Conservation (phyloP, 2,329 filamentous ascomycete species). For the Aureobasidium lini region DNA sequence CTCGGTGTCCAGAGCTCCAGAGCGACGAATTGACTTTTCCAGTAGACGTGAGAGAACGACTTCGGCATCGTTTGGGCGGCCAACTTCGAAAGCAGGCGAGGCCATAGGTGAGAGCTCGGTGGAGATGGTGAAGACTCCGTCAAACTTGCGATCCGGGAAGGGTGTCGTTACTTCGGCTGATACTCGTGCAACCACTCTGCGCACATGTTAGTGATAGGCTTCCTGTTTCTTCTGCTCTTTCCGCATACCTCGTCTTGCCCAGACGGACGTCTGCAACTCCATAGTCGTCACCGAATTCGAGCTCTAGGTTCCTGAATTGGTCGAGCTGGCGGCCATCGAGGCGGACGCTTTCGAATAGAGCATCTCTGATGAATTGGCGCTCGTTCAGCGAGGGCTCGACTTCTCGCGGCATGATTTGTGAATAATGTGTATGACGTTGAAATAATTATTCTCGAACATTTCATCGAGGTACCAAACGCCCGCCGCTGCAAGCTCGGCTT, state of each 20-base stretch:
- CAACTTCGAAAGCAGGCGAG: slow-evolving; percentile 80
- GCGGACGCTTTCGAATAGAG: slow-evolving; percentile 71
- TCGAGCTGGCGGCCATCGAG: slow-evolving; percentile 78
- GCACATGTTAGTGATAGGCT: slow-evolving; percentile 19
- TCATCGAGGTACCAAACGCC: background rate
- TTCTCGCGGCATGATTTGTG: slow-evolving; percentile 72
- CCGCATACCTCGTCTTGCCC: slow-evolving; percentile 74
- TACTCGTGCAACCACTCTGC: slow-evolving; percentile 72
- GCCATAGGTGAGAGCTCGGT: slow-evolving; percentile 90
- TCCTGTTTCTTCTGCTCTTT: background rate
- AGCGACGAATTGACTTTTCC: slow-evolving; percentile 89
- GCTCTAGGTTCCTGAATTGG: slow-evolving; percentile 66
- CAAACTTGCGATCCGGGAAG: slow-evolving; percentile 81
- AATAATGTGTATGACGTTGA: slow-evolving; percentile 1
- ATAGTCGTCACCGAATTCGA: slow-evolving; percentile 84
- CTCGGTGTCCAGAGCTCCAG: slow-evolving; percentile 87
- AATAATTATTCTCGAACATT: background rate
- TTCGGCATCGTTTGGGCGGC: slow-evolving; percentile 74
- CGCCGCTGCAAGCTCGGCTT: background rate
- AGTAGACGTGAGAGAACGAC: slow-evolving; percentile 78
- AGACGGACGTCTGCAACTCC: slow-evolving; percentile 80
- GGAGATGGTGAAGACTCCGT: slow-evolving; percentile 87
- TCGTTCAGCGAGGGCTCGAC: slow-evolving; percentile 84
- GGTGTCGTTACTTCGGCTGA: slow-evolving; percentile 84
- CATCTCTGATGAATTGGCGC: slow-evolving; percentile 75